Conservation (phyloP, 1,284 basidiomycete species). For the Xanthoconium separans region DNA sequence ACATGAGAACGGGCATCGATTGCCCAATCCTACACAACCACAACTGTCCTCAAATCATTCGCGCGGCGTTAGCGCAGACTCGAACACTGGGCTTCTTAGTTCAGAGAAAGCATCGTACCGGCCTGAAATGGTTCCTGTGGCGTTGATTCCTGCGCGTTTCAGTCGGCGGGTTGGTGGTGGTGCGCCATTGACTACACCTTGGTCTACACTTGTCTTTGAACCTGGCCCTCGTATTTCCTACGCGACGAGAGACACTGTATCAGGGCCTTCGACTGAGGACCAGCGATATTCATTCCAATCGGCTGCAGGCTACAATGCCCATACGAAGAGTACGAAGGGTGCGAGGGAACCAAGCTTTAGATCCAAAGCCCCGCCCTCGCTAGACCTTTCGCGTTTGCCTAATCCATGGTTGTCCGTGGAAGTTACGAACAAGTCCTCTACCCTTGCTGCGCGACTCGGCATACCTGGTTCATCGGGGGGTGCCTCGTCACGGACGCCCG, state of each 20-base stretch:
- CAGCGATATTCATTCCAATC: not conserved
- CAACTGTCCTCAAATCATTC: conserved; percentile 6
- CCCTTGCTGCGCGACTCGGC: conserved; percentile 10
- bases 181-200: conserved; percentile 1
- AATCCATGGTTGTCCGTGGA: not conserved
- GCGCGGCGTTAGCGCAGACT: conserved; percentile 18
- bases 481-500: not conserved
- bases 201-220: conserved; percentile 16
- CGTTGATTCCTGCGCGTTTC: conserved; percentile 3
- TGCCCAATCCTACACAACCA: not conserved
- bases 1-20: not conserved
- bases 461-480: not conserved
- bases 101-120: conserved; percentile 6
- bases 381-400: conserved; percentile 1
- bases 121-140: not conserved
- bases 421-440: conserved; percentile 12
- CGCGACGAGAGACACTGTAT: not conserved
- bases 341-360: not conserved
- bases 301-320: not conserved
- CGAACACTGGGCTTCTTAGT: conserved; percentile 11
- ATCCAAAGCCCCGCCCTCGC: conserved; percentile 8
- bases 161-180: conserved; percentile 10
- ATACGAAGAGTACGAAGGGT: not conserved
- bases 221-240: conserved; percentile 23
- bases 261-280: not conserved